Percentiles rank a stretch among this genome's conserved stretches.
Conservation (phyloP, 257 asterid genomes). For the Nicotiana sylvestris region DNA sequence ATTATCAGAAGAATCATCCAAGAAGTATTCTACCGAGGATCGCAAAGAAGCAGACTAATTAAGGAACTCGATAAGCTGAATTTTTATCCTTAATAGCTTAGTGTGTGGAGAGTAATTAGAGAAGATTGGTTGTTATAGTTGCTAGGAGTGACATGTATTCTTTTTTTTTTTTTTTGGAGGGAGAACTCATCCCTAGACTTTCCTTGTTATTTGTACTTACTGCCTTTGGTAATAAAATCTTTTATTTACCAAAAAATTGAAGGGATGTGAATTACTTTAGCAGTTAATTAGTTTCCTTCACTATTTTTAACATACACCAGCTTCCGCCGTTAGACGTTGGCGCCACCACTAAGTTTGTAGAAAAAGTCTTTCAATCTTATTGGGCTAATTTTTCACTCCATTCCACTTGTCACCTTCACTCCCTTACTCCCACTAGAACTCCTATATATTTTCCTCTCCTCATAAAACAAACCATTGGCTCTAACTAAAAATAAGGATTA, state of each 20-base stretch:
- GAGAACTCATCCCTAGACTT: too few species aligned
- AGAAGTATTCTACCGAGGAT: too few species aligned
- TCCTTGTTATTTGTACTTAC: too few species aligned
- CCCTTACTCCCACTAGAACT: conserved; percentile 30
- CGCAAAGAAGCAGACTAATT: too few species aligned
- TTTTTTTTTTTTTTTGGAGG: too few species aligned
- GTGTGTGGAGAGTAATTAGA: too few species aligned
- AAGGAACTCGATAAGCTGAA: too few species aligned
- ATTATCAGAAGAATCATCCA: too few species aligned
- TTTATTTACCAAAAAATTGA: neutral
- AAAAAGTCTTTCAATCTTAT: conserved; percentile 30
- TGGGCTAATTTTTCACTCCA: conserved; percentile 23
- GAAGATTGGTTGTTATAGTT: too few species aligned
- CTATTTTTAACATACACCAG: neutral
- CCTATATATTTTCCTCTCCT: conserved; percentile 46
- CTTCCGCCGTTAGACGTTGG: conserved; percentile 41
- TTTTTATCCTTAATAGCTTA: too few species aligned
- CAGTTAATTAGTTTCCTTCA: conserved; percentile 22
- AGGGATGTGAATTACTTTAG: conserved; percentile 16
- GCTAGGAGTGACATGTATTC: too few species aligned
- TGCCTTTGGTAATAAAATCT: too few species aligned
- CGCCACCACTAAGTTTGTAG: conserved; percentile 37
- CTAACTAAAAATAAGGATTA: conserved; percentile 63
- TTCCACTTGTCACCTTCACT: conserved; percentile 59
- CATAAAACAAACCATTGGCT: conserved; percentile 33